phyloP scores from a whole-genome alignment of 108 stramenopile species.

The Cyclostephanos tholiformis region DNA sequence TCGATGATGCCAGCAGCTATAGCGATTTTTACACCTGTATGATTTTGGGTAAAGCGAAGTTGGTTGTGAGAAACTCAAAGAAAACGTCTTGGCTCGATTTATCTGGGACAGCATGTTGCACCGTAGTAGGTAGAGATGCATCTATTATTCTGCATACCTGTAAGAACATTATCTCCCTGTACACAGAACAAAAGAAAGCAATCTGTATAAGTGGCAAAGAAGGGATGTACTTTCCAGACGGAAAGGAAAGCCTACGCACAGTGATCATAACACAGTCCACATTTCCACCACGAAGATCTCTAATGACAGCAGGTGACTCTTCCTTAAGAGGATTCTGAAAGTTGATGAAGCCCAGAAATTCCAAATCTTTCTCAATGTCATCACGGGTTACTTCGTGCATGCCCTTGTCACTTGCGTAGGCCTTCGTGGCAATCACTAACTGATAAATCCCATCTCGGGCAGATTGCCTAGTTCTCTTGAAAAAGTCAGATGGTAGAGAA shows the following conservation, averaged over 20 bases:
- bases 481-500: slow-evolving; percentile 55
- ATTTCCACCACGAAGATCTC: slow-evolving; percentile 53
- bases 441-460: slow-evolving; percentile 64
- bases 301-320: slow-evolving; percentile 57
- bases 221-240: too few relatives aligned
- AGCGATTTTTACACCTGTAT: too few relatives aligned
- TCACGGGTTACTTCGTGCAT: slow-evolving; percentile 46
- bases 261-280: slow-evolving; percentile 60
- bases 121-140: too few relatives aligned
- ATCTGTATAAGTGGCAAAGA: not conserved
- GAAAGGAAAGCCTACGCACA: not conserved
- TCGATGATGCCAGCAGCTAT: slow-evolving; percentile 42
- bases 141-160: slow-evolving; percentile 5
- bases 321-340: slow-evolving; percentile 63
- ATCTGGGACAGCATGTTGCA: too few relatives aligned
- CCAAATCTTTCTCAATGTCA: slow-evolving; percentile 51
- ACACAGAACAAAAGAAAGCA: not conserved
- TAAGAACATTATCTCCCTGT: slow-evolving; percentile 61
- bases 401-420: not conserved
- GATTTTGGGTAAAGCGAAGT: too few relatives aligned
- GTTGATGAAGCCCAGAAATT: slow-evolving; percentile 60
- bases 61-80: too few relatives aligned
- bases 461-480: slow-evolving; percentile 29
- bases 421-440: slow-evolving; percentile 55
- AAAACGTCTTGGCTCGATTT: too few relatives aligned